Evolutionary conservation across 352 stramenopile species (phyloP).

Genomic region (Globisporangium nunn): DNA sequence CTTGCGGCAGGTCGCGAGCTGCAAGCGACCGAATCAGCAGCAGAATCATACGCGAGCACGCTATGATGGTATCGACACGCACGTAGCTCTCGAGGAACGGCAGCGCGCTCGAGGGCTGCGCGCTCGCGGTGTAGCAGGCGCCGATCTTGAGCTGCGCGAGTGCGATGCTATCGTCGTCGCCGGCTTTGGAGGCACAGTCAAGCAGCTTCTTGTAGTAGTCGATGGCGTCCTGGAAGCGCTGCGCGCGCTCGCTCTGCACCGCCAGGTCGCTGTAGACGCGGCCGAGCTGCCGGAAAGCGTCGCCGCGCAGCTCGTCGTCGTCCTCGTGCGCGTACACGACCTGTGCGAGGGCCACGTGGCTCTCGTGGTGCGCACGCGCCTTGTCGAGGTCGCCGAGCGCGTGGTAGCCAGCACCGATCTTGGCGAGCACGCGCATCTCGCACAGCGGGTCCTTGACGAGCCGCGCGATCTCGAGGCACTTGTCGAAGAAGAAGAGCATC

Average conservation of each 20-base stretch:
- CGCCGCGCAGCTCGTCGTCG: slow-evolving; percentile 36
- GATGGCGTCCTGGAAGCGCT: slow-evolving; percentile 40
- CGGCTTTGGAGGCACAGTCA: slow-evolving; percentile 57
- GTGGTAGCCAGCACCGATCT: slow-evolving; percentile 82
- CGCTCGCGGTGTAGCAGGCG: slow-evolving; percentile 61
- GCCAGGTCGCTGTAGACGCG: slow-evolving; percentile 75
- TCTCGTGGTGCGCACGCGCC: slow-evolving; percentile 77
- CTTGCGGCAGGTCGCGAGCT: slow-evolving; percentile 54
- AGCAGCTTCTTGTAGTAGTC: slow-evolving; percentile 71
- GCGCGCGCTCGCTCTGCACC: slow-evolving; percentile 27
- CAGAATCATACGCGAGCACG: not conserved
- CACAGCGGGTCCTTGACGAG: slow-evolving; percentile 80
- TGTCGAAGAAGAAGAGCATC: slow-evolving; percentile 91
- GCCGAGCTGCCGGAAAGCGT: slow-evolving; percentile 60
- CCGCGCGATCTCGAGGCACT: slow-evolving; percentile 87
- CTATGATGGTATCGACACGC: slow-evolving; percentile 1
- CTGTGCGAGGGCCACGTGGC: slow-evolving; percentile 66
- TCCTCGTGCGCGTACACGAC: slow-evolving; percentile 67
- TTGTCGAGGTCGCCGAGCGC: slow-evolving; percentile 58
- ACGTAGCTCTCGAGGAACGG: slow-evolving; percentile 82
- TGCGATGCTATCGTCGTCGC: slow-evolving; percentile 45
- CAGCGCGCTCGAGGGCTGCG: slow-evolving; percentile 56
- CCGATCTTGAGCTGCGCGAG: slow-evolving; percentile 75
- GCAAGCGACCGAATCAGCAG: not conserved
- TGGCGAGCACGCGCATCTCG: slow-evolving; percentile 83